These are phyloP conservation scores for Plasmodium gonderi DNA, from an alignment of 169 alveolate species.

Conservation along the genomic window DNA sequence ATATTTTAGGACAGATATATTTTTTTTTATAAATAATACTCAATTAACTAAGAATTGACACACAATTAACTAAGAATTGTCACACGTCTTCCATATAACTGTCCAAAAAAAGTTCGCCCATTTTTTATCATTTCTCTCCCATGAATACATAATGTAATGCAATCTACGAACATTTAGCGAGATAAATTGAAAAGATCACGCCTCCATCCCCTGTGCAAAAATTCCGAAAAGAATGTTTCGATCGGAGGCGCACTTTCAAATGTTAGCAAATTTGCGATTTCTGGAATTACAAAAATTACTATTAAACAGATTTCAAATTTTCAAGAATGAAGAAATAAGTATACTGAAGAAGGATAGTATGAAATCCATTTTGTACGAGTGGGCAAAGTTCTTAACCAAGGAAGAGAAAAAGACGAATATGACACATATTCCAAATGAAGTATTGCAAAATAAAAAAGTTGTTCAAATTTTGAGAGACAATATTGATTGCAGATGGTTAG, in stretches of 20 bases:
- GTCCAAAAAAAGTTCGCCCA: too few relatives aligned
- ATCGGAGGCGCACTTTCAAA: conserved; percentile 61
- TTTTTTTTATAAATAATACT: background rate
- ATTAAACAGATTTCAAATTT: conserved; percentile 40
- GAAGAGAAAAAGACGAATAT: conserved; percentile 35
- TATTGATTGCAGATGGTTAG: conserved; percentile 64
- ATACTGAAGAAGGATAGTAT: conserved; percentile 37
- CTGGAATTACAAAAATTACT: conserved; percentile 47
- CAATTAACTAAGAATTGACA: background rate
- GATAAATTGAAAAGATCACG: too few relatives aligned
- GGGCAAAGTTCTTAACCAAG: conserved; percentile 54
- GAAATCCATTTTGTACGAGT: conserved; percentile 61
- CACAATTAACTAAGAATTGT: background rate
- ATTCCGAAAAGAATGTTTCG: conserved; percentile 14
- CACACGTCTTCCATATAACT: background rate
- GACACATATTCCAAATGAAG: conserved; percentile 42
- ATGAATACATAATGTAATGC: too few relatives aligned
- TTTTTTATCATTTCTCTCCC: background rate
- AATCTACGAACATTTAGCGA: too few relatives aligned
- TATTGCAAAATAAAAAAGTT: conserved; percentile 45
- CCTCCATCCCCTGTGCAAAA: background rate
- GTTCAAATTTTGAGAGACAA: conserved; percentile 26
- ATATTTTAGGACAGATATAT: too few relatives aligned
- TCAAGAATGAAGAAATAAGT: conserved; percentile 74
- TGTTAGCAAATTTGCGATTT: conserved; percentile 45